Conservation (phyloP, 2,329 filamentous ascomycete species). For the Geosmithia putterillii region DNA sequence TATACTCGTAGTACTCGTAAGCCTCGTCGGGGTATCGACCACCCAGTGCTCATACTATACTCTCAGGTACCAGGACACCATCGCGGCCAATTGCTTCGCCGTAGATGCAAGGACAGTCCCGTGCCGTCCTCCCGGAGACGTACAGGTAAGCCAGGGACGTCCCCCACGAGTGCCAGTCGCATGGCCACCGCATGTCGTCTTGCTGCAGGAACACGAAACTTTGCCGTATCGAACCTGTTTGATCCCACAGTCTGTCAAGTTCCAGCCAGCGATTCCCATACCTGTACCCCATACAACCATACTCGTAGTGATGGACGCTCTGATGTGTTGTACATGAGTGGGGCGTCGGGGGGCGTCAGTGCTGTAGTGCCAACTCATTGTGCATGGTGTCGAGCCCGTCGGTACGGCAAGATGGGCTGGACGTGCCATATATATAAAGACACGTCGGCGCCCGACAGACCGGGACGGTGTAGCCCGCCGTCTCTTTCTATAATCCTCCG, state of each 20-base stretch:
- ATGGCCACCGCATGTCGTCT: neutral
- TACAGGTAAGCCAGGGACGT: neutral
- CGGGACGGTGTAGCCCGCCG: neutral
- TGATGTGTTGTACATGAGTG: conserved; percentile 13
- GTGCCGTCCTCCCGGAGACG: no score
- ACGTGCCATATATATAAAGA: conserved; percentile 1
- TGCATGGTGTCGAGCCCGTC: conserved; percentile 4
- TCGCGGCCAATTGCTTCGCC: neutral
- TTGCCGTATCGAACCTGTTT: neutral
- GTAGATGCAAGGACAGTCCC: no score
- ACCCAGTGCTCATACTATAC: no score
- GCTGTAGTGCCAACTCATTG: conserved; percentile 5
- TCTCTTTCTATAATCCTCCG: neutral
- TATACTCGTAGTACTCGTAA: no score
- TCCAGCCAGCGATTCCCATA: neutral
- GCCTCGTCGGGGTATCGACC: no score
- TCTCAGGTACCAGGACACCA: no score
- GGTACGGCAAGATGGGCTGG: neutral
- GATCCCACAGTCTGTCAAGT: neutral
- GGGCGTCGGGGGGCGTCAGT: conserved; percentile 7
- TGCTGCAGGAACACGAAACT: neutral
- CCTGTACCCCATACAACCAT: neutral
- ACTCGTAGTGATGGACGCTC: neutral
- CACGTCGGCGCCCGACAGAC: neutral
- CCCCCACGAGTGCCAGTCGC: neutral